Conservation (phyloP, 1,139 yeast species). For the Hyphopichia burtonii region DNA sequence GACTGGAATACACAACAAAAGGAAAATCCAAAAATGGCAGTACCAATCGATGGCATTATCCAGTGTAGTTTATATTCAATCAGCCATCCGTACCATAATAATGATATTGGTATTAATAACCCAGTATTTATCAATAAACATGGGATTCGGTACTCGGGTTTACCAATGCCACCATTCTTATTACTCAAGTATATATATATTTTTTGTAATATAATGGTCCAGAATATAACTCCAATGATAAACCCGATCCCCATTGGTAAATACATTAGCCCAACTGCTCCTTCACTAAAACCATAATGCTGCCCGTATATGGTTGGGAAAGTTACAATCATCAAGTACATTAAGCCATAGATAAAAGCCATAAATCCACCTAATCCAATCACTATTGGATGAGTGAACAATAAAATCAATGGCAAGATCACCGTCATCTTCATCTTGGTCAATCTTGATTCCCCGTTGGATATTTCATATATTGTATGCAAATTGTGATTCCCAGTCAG, state of each 20-base stretch:
- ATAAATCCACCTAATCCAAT: constrained; percentile 46
- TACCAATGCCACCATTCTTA: constrained; percentile 34
- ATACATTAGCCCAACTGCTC: constrained; percentile 42
- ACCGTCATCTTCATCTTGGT: constrained; percentile 33
- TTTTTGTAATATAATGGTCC: constrained; percentile 35
- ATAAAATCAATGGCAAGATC: constrained; percentile 38
- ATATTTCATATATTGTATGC: constrained; percentile 45
- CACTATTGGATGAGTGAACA: constrained; percentile 47
- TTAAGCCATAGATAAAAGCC: constrained; percentile 48
- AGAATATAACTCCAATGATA: constrained; percentile 36
- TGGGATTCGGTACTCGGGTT: constrained; percentile 46
- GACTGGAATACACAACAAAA: constrained; percentile 46
- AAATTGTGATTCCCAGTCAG: constrained; percentile 37
- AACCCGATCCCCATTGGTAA: constrained; percentile 48
- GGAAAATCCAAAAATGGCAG: constrained; percentile 44
- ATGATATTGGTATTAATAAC: constrained; percentile 37
- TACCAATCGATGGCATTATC: constrained; percentile 48
- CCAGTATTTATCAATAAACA: constrained; percentile 37
- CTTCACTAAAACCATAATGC: constrained; percentile 35
- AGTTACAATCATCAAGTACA: constrained; percentile 47
- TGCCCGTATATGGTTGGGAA: constrained; percentile 37
- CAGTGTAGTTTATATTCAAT: constrained; percentile 41
- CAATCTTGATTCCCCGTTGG: constrained; percentile 32
- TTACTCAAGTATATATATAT: constrained; percentile 28
- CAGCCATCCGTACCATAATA: constrained; percentile 50